These are phyloP conservation scores for Calonectria henricotiae DNA, from an alignment of 2,329 filamentous ascomycete species.

Conservation along the genomic window DNA sequence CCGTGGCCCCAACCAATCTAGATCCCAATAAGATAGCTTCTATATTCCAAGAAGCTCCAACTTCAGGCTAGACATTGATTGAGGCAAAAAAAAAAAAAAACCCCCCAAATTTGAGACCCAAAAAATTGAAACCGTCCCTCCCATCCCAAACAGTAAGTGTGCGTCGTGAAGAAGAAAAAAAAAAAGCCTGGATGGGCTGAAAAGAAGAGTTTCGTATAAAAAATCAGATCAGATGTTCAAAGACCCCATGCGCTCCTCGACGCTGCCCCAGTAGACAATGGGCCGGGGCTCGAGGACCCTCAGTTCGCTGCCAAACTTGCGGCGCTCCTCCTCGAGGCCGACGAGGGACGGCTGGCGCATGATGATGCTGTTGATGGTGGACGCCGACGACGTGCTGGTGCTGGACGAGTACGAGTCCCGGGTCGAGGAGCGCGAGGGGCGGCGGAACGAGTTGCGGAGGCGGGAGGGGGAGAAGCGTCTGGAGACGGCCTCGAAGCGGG, in stretches of 20 bases:
- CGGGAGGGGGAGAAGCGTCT: constrained; percentile 67
- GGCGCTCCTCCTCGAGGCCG: constrained; percentile 73
- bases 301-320: constrained; percentile 69
- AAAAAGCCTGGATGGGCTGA: no score
- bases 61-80: background rate
- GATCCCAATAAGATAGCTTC: background rate
- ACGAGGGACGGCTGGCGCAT: constrained; percentile 72
- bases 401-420: constrained; percentile 61
- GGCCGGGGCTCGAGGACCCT: constrained; percentile 75
- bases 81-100: background rate
- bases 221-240: constrained; percentile 47
- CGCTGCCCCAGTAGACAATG: constrained; percentile 75
- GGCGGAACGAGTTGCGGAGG: constrained; percentile 70
- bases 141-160: background rate
- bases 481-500: constrained; percentile 68
- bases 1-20: background rate
- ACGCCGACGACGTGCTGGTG: constrained; percentile 65
- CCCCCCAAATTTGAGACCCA: background rate
- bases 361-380: constrained; percentile 74
- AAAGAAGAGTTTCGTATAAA: background rate
- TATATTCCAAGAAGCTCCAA: constrained; percentile 7
- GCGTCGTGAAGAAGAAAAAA: background rate
- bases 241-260: constrained; percentile 73
- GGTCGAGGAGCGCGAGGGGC: constrained; percentile 63
- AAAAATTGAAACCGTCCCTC: background rate